Evolutionary conservation across 139 green algal genomes (phyloP).

Genomic region (Ettlia oleoabundans): DNA sequence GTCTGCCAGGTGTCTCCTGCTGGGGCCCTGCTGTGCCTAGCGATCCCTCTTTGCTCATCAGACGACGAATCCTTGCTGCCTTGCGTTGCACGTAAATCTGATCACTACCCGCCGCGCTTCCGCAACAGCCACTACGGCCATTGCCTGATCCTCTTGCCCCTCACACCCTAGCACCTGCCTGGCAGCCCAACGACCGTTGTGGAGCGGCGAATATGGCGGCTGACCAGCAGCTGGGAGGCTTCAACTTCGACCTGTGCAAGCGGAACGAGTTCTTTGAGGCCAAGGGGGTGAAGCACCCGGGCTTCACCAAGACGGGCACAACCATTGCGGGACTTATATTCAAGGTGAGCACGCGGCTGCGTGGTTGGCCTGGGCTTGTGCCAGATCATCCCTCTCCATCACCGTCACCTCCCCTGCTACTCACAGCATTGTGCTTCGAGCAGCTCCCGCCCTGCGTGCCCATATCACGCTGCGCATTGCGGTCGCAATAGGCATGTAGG

Average conservation of each 20-base stretch:
- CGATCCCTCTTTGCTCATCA: too few species aligned
- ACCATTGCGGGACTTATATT: conserved; percentile 97
- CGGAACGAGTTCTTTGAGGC: conserved; percentile 85
- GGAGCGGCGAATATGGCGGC: conserved; percentile 9
- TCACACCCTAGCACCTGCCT: background rate
- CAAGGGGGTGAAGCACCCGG: conserved; percentile 74
- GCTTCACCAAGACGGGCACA: conserved; percentile 94
- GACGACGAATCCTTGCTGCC: too few species aligned
- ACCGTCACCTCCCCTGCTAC: background rate
- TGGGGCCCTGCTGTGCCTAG: too few species aligned
- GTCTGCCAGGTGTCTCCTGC: too few species aligned
- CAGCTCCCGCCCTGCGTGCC: too few species aligned
- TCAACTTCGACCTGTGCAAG: conserved; percentile 91
- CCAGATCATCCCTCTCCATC: background rate
- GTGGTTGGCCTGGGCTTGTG: background rate
- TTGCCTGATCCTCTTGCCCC: background rate
- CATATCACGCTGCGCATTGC: too few species aligned
- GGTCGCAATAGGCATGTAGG: too few species aligned
- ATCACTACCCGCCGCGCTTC: background rate
- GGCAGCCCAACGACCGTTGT: background rate
- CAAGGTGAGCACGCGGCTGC: conserved; percentile 74
- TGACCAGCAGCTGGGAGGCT: conserved; percentile 58
- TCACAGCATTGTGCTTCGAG: too few species aligned
- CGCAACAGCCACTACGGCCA: too few species aligned
- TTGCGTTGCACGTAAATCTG: background rate